Conservation (phyloP, 1,139 yeast genomes). For the Geotrichum histeridarum region DNA sequence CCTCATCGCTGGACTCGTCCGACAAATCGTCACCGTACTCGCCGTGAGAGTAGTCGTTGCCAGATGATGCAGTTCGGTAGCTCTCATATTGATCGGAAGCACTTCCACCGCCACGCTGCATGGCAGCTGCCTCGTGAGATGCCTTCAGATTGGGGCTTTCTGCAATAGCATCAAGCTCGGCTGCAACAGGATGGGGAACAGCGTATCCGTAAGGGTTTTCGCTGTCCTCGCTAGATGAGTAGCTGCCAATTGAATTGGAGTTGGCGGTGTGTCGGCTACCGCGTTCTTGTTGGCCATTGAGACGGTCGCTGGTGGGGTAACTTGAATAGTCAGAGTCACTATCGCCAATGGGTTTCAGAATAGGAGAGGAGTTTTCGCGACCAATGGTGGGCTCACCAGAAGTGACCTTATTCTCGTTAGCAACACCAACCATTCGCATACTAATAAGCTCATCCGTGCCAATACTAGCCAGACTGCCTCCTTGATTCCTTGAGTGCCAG, state of each 20-base stretch:
- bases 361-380: conserved; percentile 8
- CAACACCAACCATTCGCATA: conserved; percentile 54
- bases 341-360: conserved; percentile 5
- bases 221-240: conserved; percentile 8
- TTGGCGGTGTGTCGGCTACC: conserved; percentile 4
- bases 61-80: conserved; percentile 27
- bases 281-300: neutral
- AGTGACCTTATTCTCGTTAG: neutral
- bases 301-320: neutral
- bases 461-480: conserved; percentile 74
- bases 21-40: neutral
- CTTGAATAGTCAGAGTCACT: conserved; percentile 6
- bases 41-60: conserved; percentile 6
- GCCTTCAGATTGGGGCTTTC: neutral
- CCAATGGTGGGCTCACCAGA: neutral
- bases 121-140: neutral
- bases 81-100: conserved; percentile 1
- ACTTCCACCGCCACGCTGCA: neutral
- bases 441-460: conserved; percentile 81
- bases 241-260: conserved; percentile 11
- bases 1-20: neutral
- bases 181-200: neutral
- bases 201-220: neutral
- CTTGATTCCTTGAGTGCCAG: conserved; percentile 55
- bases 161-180: neutral